Evolutionary conservation across 176 grass and related monocot species (phyloP), one percentile per base, ranked within the genome.

Genomic region (Puccinellia tenuiflora): DNA sequence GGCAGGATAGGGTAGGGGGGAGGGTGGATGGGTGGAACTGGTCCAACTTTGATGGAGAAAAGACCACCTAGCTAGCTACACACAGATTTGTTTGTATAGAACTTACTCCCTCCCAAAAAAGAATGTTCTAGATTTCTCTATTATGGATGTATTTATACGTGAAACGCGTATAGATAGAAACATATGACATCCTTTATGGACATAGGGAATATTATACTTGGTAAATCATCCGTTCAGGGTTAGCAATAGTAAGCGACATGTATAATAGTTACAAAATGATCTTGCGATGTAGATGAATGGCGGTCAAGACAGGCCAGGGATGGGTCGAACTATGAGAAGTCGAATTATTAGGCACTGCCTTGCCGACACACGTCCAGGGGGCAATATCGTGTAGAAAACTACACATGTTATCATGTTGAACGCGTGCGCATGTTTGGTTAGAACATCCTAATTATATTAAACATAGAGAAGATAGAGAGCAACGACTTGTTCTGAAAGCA

Each of bases 1-100:
- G 53, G 21, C 21, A 24, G 42, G 42, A 3, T 45, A 45, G 42
- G 18, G 42, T 24, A 65, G 2, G 29, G 14, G 26, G 13, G 16
- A 46, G 57, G 26, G 6, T 53, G 50, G 22, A 51, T 51, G 4
- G 21, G 21, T 67, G 60, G 43, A 80, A 10, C 29, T 11, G 61
- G 60, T 66, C 77, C 77, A 79, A 79, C 5, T 9, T 34, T 22
- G 26, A 65, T 35, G 77, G 77, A 66, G 59, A 66, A 79, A 65
- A 48, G 77, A 66, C 77, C 77, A 79, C 8, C 16, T 9, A 39
- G 52, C 30, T 56, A 57, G 0, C 13, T 6, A 16, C 46, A 48
- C 46, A 48, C 15, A 48, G 14, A 48, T 48, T 48, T 15, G 39
- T 47, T 47, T 47, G 14, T n/a, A n/a, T n/a, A n/a, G n/a, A n/a